Percentiles rank a stretch among this genome's conserved stretches.
phyloP scores from a whole-genome alignment of 164 flowering plant genomes.

The Stephania cephalantha region DNA sequence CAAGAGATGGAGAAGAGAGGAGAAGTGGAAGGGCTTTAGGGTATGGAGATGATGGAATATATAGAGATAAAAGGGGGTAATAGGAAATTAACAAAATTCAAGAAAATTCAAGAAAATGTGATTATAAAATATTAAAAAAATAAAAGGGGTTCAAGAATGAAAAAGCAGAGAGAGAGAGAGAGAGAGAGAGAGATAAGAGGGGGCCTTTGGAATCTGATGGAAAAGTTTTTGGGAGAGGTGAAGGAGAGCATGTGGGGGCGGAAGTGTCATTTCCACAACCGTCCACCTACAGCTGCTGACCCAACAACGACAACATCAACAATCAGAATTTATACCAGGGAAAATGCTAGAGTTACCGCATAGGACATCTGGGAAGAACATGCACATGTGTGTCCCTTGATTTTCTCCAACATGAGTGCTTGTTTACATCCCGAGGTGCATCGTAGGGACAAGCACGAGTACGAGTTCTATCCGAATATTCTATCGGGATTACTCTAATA shows the following conservation, averaged over 20 bases:
- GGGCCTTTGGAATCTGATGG: constrained; percentile 30
- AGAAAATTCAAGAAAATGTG: background rate
- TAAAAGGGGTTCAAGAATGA: background rate
- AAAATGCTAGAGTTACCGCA: too few species aligned
- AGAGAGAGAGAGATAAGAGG: background rate
- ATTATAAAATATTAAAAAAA: constrained; percentile 1
- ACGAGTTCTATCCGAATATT: too few species aligned
- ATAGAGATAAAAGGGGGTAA: constrained; percentile 32
- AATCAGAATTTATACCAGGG: too few species aligned
- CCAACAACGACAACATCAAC: constrained; percentile 5
- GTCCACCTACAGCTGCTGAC: constrained; percentile 43
- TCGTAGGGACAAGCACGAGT: too few species aligned
- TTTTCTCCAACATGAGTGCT: too few species aligned
- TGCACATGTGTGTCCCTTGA: too few species aligned
- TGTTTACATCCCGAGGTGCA: too few species aligned
- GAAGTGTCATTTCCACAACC: constrained; percentile 28
- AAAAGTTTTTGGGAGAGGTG: constrained; percentile 25
- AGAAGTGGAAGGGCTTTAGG: constrained; percentile 45
- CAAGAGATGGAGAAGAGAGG: constrained; percentile 3
- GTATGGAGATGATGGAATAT: constrained; percentile 27
- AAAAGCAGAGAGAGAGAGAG: background rate
- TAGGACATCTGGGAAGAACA: too few species aligned
- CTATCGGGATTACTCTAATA: too few species aligned
- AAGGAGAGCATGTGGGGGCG: constrained; percentile 35
- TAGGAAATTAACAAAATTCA: constrained; percentile 1